Base-by-base conservation (phyloP, 2,329 filamentous ascomycete species). In the Fusarium sp. region DNA sequence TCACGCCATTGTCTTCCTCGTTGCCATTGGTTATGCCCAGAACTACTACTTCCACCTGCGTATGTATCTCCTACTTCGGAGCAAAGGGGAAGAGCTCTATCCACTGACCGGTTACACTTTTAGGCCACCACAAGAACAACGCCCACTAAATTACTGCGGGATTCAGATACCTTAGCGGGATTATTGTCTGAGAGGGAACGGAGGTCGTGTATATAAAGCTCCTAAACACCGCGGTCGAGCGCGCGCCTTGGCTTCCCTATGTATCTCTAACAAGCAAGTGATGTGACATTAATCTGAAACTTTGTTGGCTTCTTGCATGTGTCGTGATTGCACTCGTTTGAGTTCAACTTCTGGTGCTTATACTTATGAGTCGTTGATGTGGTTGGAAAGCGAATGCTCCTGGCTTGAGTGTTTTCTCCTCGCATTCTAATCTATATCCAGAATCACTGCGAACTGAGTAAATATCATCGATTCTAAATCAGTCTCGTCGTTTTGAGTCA, bases 111-210 rank as follows among this genome's bases (percentile, higher is more conserved):
- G 10, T 45, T 63, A 33, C 27, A 41, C 39, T 39, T 65, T 6
- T 79, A 99, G 97, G 97, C 81, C 96, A 99, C 92, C 96, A 98
- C 94, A 99, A 99, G 94, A 98, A 99, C 93, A 97, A 99, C 86
- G 94, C 95, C 81, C 97, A 99, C 90, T 99, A 97, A 88, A 83
- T 50, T 67, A 69, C 59, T 64, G 64, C 62, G 45, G 67, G 64
- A 60, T 39, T 56, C 62, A 67, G 77, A 70, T 75, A 62, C 70
- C 64, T 69, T 66, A 60, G 72, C 73, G 68, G 70, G 74, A 73
- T 75, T 67, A 69, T 73, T 73, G 70, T 78, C 64, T 72, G 65
- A 77, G 73, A 74, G 72, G 75, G 65, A 67, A 73, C 75, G 61
- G 73, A 77, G 79, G 79, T 75, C 79, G 81, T 86, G 84, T 86